Evolutionary conservation across 306 rosid species (phyloP).

Genomic region (Ochetophila trinervis): DNA sequence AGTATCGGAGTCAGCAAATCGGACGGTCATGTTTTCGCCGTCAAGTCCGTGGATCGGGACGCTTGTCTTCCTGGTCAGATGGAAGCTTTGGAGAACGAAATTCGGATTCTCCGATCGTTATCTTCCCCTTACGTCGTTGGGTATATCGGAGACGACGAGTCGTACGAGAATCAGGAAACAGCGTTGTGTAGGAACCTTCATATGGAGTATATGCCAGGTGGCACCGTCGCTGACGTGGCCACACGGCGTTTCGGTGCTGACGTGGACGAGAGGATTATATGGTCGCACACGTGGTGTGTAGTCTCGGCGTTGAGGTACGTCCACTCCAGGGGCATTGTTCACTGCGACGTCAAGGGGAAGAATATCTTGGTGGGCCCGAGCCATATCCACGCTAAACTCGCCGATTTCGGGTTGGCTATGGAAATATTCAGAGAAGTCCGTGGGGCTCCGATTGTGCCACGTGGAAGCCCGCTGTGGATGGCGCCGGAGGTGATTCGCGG

Average conservation of each 20-base stretch:
- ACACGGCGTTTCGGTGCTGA: conserved; percentile 12
- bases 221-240: conserved; percentile 52
- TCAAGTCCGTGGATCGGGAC: conserved; percentile 60
- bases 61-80: conserved; percentile 32
- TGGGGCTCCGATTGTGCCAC: conserved; percentile 24
- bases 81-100: conserved; percentile 70
- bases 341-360: conserved; percentile 82
- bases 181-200: conserved; percentile 60
- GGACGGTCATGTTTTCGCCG: conserved; percentile 62
- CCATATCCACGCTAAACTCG: conserved; percentile 46
- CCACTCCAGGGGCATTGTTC: conserved; percentile 61
- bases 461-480: conserved; percentile 98
- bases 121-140: conserved; percentile 58
- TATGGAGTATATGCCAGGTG: conserved; percentile 79
- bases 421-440: neutral
- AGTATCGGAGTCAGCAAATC: conserved; percentile 42
- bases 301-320: conserved; percentile 57
- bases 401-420: conserved; percentile 75
- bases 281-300: conserved; percentile 57
- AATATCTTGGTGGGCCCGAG: conserved; percentile 51
- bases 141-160: conserved; percentile 59
- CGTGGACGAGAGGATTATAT: conserved; percentile 51
- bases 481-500: conserved; percentile 87
- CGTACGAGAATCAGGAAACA: conserved; percentile 33
- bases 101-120: conserved; percentile 46